phyloP scores from a whole-genome alignment of 139 green algal genomes.

The Auxenochlorella pyrenoidosa region DNA sequence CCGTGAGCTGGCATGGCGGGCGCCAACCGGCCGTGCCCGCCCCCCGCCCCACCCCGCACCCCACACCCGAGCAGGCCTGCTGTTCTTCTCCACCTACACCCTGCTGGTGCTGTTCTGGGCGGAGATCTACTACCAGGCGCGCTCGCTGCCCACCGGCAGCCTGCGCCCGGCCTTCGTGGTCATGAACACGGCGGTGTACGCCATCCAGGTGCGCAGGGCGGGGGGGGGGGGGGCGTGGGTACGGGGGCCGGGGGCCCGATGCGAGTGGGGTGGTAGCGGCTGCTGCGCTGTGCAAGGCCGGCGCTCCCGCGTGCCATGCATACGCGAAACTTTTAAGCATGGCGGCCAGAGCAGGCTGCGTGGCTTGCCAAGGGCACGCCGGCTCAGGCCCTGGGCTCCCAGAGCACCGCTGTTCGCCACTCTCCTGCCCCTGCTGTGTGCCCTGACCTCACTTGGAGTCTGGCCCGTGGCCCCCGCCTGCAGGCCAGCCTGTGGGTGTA shows the following conservation, averaged over 20 bases:
- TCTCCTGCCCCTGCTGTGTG: not conserved
- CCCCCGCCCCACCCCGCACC: not conserved
- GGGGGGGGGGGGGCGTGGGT: not conserved
- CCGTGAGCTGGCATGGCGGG: too few species aligned
- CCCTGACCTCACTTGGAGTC: not conserved
- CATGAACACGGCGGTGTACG: conserved; percentile 90
- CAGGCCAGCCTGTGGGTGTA: conserved; percentile 46
- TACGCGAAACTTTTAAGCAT: not conserved
- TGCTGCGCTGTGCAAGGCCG: too few species aligned
- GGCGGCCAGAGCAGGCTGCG: too few species aligned
- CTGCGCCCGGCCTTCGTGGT: conserved; percentile 89
- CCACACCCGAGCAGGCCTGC: conserved; percentile 67
- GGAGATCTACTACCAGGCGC: conserved; percentile 98
- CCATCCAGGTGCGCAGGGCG: conserved; percentile 56
- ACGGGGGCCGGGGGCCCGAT: too few species aligned
- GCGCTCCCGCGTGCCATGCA: too few species aligned
- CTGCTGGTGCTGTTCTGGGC: conserved; percentile 99
- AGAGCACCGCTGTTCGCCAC: not conserved
- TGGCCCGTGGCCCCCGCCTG: not conserved
- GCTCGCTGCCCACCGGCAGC: conserved; percentile 76
- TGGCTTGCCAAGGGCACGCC: too few species aligned
- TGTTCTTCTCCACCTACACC: conserved; percentile 99
- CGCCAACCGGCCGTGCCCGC: not conserved
- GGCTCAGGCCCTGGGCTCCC: too few species aligned
- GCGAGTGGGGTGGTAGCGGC: not conserved